phyloP scores from a whole-genome alignment of 306 rosid species.

The Sophora flavescens region DNA sequence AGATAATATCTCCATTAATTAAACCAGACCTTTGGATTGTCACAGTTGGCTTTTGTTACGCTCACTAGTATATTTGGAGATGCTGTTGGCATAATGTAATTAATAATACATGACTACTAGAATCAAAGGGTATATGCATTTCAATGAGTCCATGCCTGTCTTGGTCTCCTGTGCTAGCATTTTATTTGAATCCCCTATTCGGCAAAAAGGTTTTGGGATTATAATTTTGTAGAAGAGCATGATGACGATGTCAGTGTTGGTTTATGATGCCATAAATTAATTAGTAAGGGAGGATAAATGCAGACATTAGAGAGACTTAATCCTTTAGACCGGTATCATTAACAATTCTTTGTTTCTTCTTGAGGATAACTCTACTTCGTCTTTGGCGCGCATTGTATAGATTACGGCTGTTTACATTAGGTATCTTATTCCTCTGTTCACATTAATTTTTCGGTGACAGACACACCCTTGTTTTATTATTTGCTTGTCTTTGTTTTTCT shows the following conservation, averaged over 20 bases:
- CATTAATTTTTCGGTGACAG: conserved; percentile 11
- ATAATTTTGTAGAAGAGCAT: background rate
- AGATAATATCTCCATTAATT: background rate
- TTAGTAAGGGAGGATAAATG: too few relatives aligned
- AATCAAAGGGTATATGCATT: background rate
- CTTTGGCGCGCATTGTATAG: background rate
- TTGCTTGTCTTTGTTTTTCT: background rate
- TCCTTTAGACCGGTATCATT: background rate
- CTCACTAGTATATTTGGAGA: background rate
- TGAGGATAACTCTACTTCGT: background rate
- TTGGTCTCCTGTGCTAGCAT: background rate
- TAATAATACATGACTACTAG: background rate
- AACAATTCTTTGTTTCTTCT: background rate
- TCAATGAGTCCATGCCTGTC: background rate
- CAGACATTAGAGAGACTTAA: background rate
- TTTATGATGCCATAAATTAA: too few relatives aligned
- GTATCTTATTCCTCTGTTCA: conserved; percentile 14
- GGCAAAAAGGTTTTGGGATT: conserved; percentile 3
- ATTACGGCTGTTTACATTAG: background rate
- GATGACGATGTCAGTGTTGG: too few relatives aligned
- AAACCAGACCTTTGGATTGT: background rate
- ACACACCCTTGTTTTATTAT: background rate
- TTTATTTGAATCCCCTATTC: background rate
- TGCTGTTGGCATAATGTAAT: background rate
- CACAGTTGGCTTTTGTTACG: background rate